A percentile compares a stretch with the other conserved stretches of the same genome.
Evolutionary conservation across 2,329 filamentous ascomycete genomes (phyloP).

Genomic region (Xylaria sp.): DNA sequence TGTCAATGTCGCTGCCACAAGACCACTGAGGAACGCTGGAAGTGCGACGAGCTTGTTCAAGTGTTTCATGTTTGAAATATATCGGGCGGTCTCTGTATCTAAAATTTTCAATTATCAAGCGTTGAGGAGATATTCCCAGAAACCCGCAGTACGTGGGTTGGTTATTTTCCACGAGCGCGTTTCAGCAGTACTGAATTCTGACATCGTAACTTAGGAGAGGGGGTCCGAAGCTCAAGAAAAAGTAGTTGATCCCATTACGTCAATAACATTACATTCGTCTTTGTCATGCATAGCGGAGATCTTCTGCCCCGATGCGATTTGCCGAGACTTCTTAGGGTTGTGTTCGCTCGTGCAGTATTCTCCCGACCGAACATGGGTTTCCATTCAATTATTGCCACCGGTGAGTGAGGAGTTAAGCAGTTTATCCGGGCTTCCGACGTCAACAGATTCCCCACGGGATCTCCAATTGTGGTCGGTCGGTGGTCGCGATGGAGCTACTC

Average conservation of each 20-base stretch:
- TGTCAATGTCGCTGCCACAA: conserved; percentile 25
- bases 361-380: neutral
- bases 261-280: conserved; percentile 3
- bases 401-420: neutral
- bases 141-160: too few species aligned
- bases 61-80: conserved; percentile 6
- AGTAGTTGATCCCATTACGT: conserved; percentile 12
- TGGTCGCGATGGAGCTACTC: neutral
- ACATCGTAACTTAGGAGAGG: too few species aligned
- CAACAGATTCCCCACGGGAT: neutral
- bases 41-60: neutral
- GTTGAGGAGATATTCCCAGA: too few species aligned
- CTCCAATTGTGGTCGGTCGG: neutral
- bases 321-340: neutral
- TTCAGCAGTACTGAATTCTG: neutral
- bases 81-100: too few species aligned
- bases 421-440: conserved; percentile 16
- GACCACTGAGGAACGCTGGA: conserved; percentile 25
- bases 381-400: neutral
- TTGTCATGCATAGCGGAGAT: neutral
- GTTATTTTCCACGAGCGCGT: too few species aligned
- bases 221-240: too few species aligned
- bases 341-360: neutral
- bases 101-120: too few species aligned
- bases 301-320: conserved; percentile 12